phyloP scores from a whole-genome alignment of 768 basidiomycete genomes.

The Thelephora ganbajun region DNA sequence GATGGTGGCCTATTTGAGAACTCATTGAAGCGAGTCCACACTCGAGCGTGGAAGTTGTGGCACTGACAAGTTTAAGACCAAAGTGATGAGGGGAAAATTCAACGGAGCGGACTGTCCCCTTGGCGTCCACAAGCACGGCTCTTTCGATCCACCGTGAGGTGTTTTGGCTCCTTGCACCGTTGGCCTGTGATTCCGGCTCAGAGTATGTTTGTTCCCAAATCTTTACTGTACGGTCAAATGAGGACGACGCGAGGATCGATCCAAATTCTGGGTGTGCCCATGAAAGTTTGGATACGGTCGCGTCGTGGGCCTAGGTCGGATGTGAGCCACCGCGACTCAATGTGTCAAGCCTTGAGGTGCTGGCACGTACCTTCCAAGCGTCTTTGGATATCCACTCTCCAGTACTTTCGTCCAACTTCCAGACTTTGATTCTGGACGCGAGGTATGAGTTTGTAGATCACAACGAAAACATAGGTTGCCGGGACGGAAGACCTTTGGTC shows the following conservation, averaged over 20 bases:
- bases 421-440: conserved; percentile 62
- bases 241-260: conserved; percentile 71
- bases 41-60: background rate
- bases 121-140: conserved; percentile 66
- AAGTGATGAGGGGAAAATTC: conserved; percentile 83
- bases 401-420: conserved; percentile 59
- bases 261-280: conserved; percentile 96
- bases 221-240: conserved; percentile 85
- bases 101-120: conserved; percentile 72
- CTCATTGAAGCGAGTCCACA: background rate
- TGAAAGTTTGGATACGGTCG: conserved; percentile 65
- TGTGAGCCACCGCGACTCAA: background rate
- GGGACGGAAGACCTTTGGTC: conserved; percentile 50
- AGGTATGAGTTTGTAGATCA: conserved; percentile 8
- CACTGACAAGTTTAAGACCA: conserved; percentile 68
- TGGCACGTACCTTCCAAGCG: conserved; percentile 71
- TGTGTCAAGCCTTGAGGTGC: background rate
- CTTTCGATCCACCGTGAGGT: conserved; percentile 57
- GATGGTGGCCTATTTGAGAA: conserved; percentile 54
- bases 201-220: conserved; percentile 65
- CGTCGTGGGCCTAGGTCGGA: conserved; percentile 76
- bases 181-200: conserved; percentile 14
- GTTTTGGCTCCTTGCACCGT: conserved; percentile 12
- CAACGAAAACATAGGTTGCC: conserved; percentile 7
- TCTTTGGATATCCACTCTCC: conserved; percentile 71